Conservation (phyloP, 2,329 filamentous ascomycete genomes). For the Penicillium sp. region DNA sequence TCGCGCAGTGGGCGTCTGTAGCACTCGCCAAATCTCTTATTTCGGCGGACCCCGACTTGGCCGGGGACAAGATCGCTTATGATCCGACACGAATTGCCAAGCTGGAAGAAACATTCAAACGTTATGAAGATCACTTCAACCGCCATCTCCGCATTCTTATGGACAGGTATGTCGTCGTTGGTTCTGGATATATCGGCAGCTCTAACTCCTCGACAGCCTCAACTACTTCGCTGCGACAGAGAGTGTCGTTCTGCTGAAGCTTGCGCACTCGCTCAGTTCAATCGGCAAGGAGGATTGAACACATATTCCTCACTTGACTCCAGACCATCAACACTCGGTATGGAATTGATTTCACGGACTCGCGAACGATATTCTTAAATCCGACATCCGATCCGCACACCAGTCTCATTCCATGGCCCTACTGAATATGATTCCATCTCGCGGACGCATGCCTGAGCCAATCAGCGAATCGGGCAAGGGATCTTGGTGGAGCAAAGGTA, state of each 20-base stretch:
- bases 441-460: too few species aligned
- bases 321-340: too few species aligned
- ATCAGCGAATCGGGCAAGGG: too few species aligned
- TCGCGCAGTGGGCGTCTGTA: slow-evolving; percentile 74
- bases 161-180: slow-evolving; percentile 57
- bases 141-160: slow-evolving; percentile 88
- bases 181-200: background rate
- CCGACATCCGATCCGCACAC: too few species aligned
- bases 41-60: slow-evolving; percentile 72
- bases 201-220: slow-evolving; percentile 41
- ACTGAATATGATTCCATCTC: too few species aligned
- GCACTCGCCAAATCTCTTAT: slow-evolving; percentile 80
- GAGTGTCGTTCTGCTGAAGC: slow-evolving; percentile 83
- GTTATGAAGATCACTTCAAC: slow-evolving; percentile 91
- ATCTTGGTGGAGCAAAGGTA: too few species aligned
- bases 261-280: slow-evolving; percentile 47
- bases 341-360: too few species aligned
- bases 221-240: slow-evolving; percentile 98
- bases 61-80: slow-evolving; percentile 37
- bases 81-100: slow-evolving; percentile 62
- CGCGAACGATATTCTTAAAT: too few species aligned
- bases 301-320: too few species aligned
- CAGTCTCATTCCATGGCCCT: too few species aligned
- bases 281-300: slow-evolving; percentile 41
- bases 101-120: slow-evolving; percentile 77